Conservation (phyloP, 1,284 basidiomycete genomes). For the Malassezia furfur region DNA sequence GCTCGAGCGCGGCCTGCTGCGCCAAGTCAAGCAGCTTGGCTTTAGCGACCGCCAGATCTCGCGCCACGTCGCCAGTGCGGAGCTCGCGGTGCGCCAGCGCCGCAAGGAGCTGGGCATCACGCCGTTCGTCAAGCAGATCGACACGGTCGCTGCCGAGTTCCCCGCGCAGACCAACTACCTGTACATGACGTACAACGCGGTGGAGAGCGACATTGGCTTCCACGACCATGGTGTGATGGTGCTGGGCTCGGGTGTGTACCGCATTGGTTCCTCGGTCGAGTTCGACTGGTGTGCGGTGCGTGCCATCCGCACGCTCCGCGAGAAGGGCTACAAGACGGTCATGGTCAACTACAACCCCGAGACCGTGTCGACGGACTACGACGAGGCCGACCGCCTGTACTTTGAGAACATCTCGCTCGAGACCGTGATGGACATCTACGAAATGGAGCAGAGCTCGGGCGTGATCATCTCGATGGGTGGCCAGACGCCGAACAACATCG, state of each 20-base stretch:
- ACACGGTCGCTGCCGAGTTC: slow-evolving; percentile 96
- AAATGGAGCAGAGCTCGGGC: slow-evolving; percentile 81
- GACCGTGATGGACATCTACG: slow-evolving; percentile 99
- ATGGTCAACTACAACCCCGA: slow-evolving; percentile 99
- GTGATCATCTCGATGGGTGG: slow-evolving; percentile 95
- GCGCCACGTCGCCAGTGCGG: slow-evolving; percentile 58
- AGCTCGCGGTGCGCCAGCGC: slow-evolving; percentile 68
- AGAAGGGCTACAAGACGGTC: slow-evolving; percentile 86
- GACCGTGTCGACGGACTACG: slow-evolving; percentile 97
- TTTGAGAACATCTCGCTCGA: slow-evolving; percentile 97
- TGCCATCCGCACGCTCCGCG: slow-evolving; percentile 79
- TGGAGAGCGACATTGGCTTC: slow-evolving; percentile 89
- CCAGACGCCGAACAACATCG: slow-evolving; percentile 78
- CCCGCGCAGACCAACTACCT: slow-evolving; percentile 99
- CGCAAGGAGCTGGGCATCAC: slow-evolving; percentile 79
- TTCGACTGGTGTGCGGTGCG: slow-evolving; percentile 99
- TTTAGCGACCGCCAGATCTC: slow-evolving; percentile 94
- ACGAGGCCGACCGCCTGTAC: slow-evolving; percentile 95
- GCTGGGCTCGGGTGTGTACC: slow-evolving; percentile 94
- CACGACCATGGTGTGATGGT: slow-evolving; percentile 97
- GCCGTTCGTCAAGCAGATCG: slow-evolving; percentile 99
- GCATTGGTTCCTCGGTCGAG: slow-evolving; percentile 95
- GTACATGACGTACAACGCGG: slow-evolving; percentile 98
- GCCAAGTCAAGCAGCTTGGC: slow-evolving; percentile 50
- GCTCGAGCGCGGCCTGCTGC: slow-evolving; percentile 51